Evolutionary conservation across 2,329 filamentous ascomycete species (phyloP).

Genomic region (Eutypella sp.): DNA sequence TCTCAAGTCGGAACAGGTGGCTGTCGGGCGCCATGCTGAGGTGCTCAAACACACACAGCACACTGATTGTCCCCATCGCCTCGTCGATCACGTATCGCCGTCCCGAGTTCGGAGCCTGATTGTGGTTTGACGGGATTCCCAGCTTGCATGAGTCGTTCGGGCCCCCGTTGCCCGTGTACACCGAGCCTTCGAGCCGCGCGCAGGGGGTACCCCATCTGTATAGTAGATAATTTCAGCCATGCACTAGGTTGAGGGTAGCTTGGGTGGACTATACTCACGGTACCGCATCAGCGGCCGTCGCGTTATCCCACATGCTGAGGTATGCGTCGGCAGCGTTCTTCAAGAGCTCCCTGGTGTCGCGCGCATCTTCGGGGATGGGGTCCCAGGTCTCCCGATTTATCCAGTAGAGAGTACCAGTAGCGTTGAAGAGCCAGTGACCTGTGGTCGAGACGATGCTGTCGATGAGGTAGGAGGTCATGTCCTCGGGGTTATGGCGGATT

Average conservation of each 20-base stretch:
- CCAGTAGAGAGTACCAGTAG: slow-evolving; percentile 28
- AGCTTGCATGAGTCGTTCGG: slow-evolving; percentile 23
- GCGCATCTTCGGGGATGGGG: slow-evolving; percentile 22
- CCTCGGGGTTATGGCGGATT: slow-evolving; percentile 24
- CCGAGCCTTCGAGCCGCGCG: slow-evolving; percentile 24
- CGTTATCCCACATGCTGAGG: slow-evolving; percentile 31
- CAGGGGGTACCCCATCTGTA: slow-evolving; percentile 29
- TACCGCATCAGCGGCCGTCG: slow-evolving; percentile 22
- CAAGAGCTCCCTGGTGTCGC: slow-evolving; percentile 22
- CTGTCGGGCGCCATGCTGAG: slow-evolving; percentile 23
- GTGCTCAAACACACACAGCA: slow-evolving; percentile 26
- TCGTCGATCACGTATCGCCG: slow-evolving; percentile 28
- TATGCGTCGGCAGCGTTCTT: slow-evolving; percentile 31
- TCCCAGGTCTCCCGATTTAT: slow-evolving; percentile 26
- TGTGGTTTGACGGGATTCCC: slow-evolving; percentile 22
- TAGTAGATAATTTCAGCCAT: too few relatives aligned
- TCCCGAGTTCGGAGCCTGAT: slow-evolving; percentile 22
- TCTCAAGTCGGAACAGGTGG: slow-evolving; percentile 26
- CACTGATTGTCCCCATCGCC: slow-evolving; percentile 23
- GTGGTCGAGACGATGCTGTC: slow-evolving; percentile 29
- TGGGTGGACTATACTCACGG: slow-evolving; percentile 7
- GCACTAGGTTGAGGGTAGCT: not conserved
- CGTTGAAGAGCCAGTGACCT: slow-evolving; percentile 32
- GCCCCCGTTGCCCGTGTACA: slow-evolving; percentile 20
- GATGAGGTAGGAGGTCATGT: slow-evolving; percentile 23